Evolutionary conservation across 805 yeast species (phyloP).

Genomic region (Lachancea thermotolerans): DNA sequence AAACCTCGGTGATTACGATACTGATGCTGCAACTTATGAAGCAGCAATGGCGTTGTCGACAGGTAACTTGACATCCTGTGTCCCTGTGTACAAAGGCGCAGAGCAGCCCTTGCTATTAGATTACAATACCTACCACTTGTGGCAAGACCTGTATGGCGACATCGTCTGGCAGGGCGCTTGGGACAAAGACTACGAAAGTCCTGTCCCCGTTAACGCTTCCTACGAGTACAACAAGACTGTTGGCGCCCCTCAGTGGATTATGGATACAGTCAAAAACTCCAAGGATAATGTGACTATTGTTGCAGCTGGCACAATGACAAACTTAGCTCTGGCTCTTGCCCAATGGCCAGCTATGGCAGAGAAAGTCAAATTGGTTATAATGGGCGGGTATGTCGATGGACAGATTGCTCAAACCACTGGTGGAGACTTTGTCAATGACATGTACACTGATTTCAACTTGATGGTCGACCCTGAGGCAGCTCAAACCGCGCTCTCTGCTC

Average conservation of each 20-base stretch:
- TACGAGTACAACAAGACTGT: constrained; percentile 27
- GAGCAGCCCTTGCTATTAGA: constrained; percentile 35
- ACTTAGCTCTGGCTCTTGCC: constrained; percentile 39
- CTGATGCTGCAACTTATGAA: constrained; percentile 33
- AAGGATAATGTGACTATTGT: constrained; percentile 34
- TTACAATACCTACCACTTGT: constrained; percentile 35
- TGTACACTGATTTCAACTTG: constrained; percentile 39
- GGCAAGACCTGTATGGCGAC: constrained; percentile 35
- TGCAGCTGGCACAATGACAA: constrained; percentile 39
- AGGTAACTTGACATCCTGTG: constrained; percentile 34
- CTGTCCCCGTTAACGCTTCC: constrained; percentile 16
- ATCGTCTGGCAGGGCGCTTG: constrained; percentile 40
- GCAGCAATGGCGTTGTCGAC: constrained; percentile 28
- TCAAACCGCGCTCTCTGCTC: constrained; percentile 37
- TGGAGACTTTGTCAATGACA: constrained; percentile 30
- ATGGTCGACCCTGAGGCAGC: constrained; percentile 43
- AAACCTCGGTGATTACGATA: constrained; percentile 36
- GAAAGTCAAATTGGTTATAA: constrained; percentile 36
- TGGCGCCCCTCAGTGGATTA: constrained; percentile 36
- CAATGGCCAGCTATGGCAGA: constrained; percentile 35
- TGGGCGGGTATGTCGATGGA: constrained; percentile 41
- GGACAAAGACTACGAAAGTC: constrained; percentile 25
- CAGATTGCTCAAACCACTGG: constrained; percentile 35
- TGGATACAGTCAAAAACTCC: constrained; percentile 35
- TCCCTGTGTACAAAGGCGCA: constrained; percentile 36